These are phyloP conservation scores for Centaurea solstitialis DNA, from an alignment of 129 eudicot species.

Conservation along the genomic window DNA sequence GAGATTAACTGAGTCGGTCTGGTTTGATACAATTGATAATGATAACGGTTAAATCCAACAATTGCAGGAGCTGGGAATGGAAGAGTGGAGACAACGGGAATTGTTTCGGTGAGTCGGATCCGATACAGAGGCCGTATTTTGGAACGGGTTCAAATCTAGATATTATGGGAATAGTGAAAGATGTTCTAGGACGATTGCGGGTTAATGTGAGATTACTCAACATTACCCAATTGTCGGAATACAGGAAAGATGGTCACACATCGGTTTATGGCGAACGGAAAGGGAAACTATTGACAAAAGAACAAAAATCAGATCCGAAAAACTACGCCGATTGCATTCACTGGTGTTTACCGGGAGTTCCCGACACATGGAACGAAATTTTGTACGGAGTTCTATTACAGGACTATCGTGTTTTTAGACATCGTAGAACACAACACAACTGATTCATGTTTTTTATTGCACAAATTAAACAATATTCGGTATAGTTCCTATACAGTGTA, in stretches of 20 bases:
- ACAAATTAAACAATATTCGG: neutral
- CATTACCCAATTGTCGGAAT: conserved; percentile 85
- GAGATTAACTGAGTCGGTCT: neutral
- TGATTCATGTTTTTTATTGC: conserved; percentile 9
- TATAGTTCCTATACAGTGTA: neutral
- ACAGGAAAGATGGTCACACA: conserved; percentile 84
- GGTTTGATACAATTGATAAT: neutral
- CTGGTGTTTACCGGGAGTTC: conserved; percentile 99
- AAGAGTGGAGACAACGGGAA: conserved; percentile 75
- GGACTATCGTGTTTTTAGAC: conserved; percentile 48
- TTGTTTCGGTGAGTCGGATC: conserved; percentile 72
- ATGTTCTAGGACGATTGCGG: conserved; percentile 43
- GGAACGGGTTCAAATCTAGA: conserved; percentile 90
- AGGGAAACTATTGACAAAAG: conserved; percentile 84
- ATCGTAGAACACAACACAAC: neutral
- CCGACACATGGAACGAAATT: conserved; percentile 93
- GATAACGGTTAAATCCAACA: neutral
- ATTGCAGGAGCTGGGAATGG: conserved; percentile 95
- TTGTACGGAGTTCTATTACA: conserved; percentile 72
- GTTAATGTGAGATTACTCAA: conserved; percentile 64
- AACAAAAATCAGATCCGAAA: conserved; percentile 78
- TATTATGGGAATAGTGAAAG: conserved; percentile 68
- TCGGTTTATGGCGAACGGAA: conserved; percentile 84
- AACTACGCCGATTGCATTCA: conserved; percentile 87
- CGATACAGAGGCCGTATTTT: conserved; percentile 77